phyloP scores from a whole-genome alignment of 345 rosid genomes.

The Brassica cretica region DNA sequence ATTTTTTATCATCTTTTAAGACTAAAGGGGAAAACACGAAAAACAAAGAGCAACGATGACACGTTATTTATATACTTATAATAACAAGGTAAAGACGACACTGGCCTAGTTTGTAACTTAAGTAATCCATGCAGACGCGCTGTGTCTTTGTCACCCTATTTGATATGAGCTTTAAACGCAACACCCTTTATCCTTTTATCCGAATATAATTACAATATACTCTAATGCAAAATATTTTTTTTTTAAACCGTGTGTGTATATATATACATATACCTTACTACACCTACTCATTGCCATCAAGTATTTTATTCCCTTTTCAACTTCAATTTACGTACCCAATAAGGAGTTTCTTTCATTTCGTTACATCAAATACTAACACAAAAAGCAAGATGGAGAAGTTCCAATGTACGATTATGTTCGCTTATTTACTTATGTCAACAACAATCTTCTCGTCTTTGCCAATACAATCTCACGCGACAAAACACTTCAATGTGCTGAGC shows the following conservation, averaged over 20 bases:
- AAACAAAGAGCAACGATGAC: not conserved
- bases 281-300: slow-evolving; percentile 3
- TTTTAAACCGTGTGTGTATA: not conserved
- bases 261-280: not conserved
- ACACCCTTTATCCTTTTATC: not conserved
- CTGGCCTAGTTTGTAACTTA: not conserved
- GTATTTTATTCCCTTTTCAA: not conserved
- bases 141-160: not conserved
- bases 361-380: not conserved
- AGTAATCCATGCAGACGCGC: slow-evolving; percentile 3
- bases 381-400: slow-evolving; percentile 16
- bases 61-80: not conserved
- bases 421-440: slow-evolving; percentile 6
- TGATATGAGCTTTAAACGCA: not conserved
- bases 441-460: slow-evolving; percentile 6
- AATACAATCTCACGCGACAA: slow-evolving; percentile 26
- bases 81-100: not conserved
- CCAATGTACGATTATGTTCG: not conserved
- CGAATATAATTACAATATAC: not conserved
- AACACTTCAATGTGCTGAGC: slow-evolving; percentile 33
- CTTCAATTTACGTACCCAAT: not conserved
- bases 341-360: not conserved
- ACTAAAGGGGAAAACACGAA: not conserved
- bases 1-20: not conserved
- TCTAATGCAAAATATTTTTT: not conserved